Base-by-base conservation (phyloP, 371 early-diverging fungal genomes). In the Mortierella sp. region DNA sequence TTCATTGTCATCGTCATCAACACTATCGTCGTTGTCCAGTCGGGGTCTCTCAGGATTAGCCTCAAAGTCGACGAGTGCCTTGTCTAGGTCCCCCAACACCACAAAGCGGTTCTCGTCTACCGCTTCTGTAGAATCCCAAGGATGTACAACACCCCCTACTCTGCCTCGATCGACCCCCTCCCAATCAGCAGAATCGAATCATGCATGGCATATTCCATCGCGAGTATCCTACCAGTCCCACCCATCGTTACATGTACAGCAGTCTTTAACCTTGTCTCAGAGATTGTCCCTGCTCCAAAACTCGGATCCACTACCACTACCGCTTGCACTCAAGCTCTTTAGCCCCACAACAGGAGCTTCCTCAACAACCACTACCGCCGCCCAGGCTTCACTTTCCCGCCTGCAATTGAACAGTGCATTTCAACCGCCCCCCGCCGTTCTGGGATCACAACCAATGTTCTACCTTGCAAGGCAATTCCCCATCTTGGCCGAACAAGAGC, bases 391-490 rank as follows among this genome's bases (percentile, higher is more conserved):
- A 68, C 5, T 37, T 9, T 37, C 37, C 9, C 37, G 37, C 9
- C 37, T 37, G 9, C 5, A 3, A 50, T 18, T 57, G 12, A 23
- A 18, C 9, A 3, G 9, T 9, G 9, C 37, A 7, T 68, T 74
- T 44, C 74, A 70, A 23, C 76, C 67, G 23, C 68, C 71, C 0
- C 77, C 77, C 15, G 68, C 77, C 16, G 66, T 76, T 43, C 37
- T 72, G 2, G 77, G 77, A 28, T 76, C 77, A 44, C 71, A 71
- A 18, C 77, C 77, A n/a, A 45, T 76, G 21, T 76, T 68, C 43
- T 71, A 71, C 28, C 58, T 76, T 11, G 77, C 77, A 2, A 71
- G 45, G 37, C 72, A 58, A 18, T 76, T 76, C 45, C 77, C 77
- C 1, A 48, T 76, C 16, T 52, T 71, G 14, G 77, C 77, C 26